Evolutionary conservation across 139 green algal genomes (phyloP), one percentile per base, ranked within the genome.

Genomic region (Auxenochlorella pyrenoidosa): DNA sequence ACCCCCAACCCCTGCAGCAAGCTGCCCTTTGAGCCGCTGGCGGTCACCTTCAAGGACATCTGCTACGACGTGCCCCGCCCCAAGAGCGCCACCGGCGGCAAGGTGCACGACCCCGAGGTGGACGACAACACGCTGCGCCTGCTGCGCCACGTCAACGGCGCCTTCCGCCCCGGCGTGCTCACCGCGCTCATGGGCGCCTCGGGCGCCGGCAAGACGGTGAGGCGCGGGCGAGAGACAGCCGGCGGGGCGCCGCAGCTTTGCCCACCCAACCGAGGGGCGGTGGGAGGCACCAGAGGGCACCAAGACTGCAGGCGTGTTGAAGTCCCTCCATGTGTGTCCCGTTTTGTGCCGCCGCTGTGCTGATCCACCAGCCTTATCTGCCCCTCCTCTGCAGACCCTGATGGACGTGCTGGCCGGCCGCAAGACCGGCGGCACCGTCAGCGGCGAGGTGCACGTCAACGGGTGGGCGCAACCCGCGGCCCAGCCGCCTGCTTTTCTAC

Each of bases 371-470:
- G 3, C 66, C 30, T 73, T 13, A 30, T 34, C 70, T 30, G 70
- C 70, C 16, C 19, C 51, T 5, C 51, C 19, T 51, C 16, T 30
- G 51, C 78, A 72, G 40, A 84, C 54, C 58, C 82, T 94, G 10
- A 86, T 94, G 76, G 86, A 93, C 34, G 90, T 91, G 70, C 90
- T 94, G 40, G 88, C 90, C 28, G 90, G 91, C 38, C 60, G 88
- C 79, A 97, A 97, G 86, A 97, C 91, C 0, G 87, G 72, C 51
- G 92, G 93, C 60, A 32, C 43, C 24, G 36, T 66, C 36, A 85
- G 83, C 36, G 94, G 94, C 43, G 93, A 96, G 59, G 87, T 96
- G 47, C 87, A 82, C 82, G 83, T 96, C 36, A 94, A 94, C 44
- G 94, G 94, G 70, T 76, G 70, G 70, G 70, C 47, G 70, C 16